Conservation (phyloP, 371 early-diverging fungal species). For the Rhizopus sp. region DNA sequence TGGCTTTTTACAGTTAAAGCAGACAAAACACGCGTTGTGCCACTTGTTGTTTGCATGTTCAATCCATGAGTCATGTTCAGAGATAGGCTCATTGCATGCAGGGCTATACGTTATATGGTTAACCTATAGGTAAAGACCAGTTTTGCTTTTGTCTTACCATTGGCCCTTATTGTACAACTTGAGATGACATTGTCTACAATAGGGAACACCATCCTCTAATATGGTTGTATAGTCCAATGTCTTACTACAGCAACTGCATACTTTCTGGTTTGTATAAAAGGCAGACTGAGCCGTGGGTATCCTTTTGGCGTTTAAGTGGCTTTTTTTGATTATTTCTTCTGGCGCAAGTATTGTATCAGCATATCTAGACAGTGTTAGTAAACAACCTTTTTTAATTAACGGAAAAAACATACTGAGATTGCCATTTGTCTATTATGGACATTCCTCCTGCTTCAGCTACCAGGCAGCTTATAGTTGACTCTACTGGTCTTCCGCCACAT, state of each 20-base stretch:
- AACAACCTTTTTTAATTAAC: neutral
- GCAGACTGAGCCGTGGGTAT: constrained; percentile 26
- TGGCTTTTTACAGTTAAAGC: constrained; percentile 33
- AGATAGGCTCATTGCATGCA: constrained; percentile 45
- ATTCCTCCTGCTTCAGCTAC: constrained; percentile 38
- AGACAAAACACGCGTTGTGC: constrained; percentile 58
- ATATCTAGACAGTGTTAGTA: constrained; percentile 26
- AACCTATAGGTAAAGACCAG: neutral
- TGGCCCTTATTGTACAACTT: constrained; percentile 30
- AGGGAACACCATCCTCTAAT: constrained; percentile 17
- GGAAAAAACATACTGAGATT: constrained; percentile 35
- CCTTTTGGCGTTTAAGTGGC: constrained; percentile 24
- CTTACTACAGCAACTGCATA: constrained; percentile 23
- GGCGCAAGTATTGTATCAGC: constrained; percentile 43
- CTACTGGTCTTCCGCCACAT: constrained; percentile 64
- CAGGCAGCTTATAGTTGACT: constrained; percentile 53
- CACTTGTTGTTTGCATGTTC: constrained; percentile 46
- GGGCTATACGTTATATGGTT: constrained; percentile 24
- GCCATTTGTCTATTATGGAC: constrained; percentile 46
- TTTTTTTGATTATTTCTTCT: constrained; percentile 22
- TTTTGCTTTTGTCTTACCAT: constrained; percentile 27
- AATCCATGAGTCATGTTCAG: constrained; percentile 44
- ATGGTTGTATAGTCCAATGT: constrained; percentile 6
- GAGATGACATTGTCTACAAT: constrained; percentile 41
- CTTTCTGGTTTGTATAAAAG: constrained; percentile 20